Conservation (phyloP, 140 eudicot species). For the Erigeron philadelphicus region DNA sequence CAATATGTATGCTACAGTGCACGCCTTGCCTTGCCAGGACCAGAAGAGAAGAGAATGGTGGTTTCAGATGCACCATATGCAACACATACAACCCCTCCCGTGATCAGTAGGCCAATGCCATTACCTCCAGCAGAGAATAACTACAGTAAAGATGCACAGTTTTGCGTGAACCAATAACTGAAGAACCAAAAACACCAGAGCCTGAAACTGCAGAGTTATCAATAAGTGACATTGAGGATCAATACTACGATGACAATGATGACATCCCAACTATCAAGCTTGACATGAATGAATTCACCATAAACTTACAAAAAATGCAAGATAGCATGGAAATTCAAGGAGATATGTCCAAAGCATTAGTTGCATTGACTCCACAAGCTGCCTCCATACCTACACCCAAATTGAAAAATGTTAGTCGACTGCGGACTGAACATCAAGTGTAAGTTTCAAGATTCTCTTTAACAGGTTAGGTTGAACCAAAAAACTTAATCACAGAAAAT, state of each 20-base stretch:
- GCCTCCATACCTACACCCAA: constrained; percentile 85
- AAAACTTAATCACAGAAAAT: background rate
- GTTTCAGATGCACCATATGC: constrained; percentile 37
- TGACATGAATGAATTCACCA: constrained; percentile 58
- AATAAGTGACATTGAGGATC: constrained; percentile 83
- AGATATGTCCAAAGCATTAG: constrained; percentile 74
- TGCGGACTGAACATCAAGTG: constrained; percentile 97
- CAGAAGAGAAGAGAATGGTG: constrained; percentile 68
- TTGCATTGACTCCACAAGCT: constrained; percentile 62
- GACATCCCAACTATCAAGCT: constrained; percentile 89
- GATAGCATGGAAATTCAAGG: constrained; percentile 62
- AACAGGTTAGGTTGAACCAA: background rate
- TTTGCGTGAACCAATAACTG: constrained; percentile 69
- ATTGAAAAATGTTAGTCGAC: constrained; percentile 73
- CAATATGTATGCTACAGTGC: constrained; percentile 33
- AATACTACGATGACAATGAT: constrained; percentile 67
- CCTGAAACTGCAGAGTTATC: constrained; percentile 40
- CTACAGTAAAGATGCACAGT: constrained; percentile 16
- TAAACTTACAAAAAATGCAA: constrained; percentile 57
- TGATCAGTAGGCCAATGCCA: constrained; percentile 20
- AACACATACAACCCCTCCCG: constrained; percentile 33
- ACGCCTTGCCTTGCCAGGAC: constrained; percentile 89
- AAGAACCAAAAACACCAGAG: constrained; percentile 85
- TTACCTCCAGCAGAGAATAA: constrained; percentile 38
- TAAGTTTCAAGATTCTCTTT: constrained; percentile 33